Conservation (phyloP, 129 eudicot genomes). For the Flaveria robusta region DNA sequence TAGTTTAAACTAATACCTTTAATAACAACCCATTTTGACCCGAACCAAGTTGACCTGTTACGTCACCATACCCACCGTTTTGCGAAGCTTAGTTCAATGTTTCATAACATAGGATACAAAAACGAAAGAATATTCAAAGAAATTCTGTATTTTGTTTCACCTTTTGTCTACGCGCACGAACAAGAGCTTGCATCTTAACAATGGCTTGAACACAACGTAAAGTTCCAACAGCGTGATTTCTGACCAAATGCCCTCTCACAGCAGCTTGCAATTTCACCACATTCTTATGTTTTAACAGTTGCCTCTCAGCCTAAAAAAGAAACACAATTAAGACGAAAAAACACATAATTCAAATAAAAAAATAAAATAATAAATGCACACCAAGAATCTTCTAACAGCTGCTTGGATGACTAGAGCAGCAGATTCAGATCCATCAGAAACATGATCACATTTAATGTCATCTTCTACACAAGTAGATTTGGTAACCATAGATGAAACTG, state of each 20-base stretch:
- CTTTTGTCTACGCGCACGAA: conserved; percentile 66
- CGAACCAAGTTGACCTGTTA: not conserved
- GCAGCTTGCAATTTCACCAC: conserved; percentile 84
- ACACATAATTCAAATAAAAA: not conserved
- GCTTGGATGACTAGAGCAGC: conserved; percentile 61
- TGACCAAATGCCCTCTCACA: conserved; percentile 88
- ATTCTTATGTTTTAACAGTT: conserved; percentile 49
- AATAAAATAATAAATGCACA: conserved; percentile 25
- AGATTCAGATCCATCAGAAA: conserved; percentile 38
- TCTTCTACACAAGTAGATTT: conserved; percentile 30
- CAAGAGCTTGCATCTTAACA: conserved; percentile 77
- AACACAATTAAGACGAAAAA: not conserved
- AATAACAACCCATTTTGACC: not conserved
- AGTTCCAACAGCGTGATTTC: conserved; percentile 84
- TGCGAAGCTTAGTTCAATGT: not conserved
- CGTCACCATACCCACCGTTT: not conserved
- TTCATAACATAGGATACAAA: not conserved
- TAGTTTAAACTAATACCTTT: not conserved
- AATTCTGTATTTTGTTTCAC: not conserved
- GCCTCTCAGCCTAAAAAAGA: conserved; percentile 58
- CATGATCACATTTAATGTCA: conserved; percentile 34
- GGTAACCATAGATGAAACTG: conserved; percentile 31
- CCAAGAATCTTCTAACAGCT: conserved; percentile 74
- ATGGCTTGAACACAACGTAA: conserved; percentile 89
- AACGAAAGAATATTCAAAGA: not conserved